phyloP scores from a whole-genome alignment of 257 asterid species.

The Solanum habrochaites region DNA sequence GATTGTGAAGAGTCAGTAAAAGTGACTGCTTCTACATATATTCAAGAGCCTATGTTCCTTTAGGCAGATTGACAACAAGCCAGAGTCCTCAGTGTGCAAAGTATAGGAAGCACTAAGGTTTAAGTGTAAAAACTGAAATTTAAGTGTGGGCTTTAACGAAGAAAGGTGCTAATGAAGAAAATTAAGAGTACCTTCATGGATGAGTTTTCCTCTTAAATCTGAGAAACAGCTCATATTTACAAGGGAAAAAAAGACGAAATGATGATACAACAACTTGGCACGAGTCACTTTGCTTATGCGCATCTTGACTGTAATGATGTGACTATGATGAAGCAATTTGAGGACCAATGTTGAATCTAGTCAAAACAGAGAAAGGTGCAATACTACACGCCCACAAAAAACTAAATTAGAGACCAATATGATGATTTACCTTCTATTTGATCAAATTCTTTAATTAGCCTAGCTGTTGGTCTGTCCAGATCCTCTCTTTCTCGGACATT shows the following conservation, averaged over 20 bases:
- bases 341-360: not conserved
- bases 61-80: not conserved
- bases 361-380: not conserved
- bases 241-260: not conserved
- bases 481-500: conserved; percentile 90
- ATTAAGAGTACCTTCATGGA: not conserved
- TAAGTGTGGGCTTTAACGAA: not conserved
- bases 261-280: not conserved
- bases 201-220: not conserved
- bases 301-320: not conserved
- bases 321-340: not conserved
- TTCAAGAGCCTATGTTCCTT: not conserved
- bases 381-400: not conserved
- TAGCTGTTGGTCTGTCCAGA: conserved; percentile 85
- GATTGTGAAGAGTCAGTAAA: not conserved
- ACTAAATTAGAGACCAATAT: not conserved
- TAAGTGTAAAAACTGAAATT: not conserved
- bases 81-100: not conserved
- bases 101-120: not conserved
- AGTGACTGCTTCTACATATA: not conserved
- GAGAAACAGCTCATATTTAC: not conserved
- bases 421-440: conserved; percentile 39
- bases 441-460: conserved; percentile 88
- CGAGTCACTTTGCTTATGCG: not conserved
- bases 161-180: not conserved